Evolutionary conservation across 768 basidiomycete genomes (phyloP).

Genomic region (Podaxis sp.): DNA sequence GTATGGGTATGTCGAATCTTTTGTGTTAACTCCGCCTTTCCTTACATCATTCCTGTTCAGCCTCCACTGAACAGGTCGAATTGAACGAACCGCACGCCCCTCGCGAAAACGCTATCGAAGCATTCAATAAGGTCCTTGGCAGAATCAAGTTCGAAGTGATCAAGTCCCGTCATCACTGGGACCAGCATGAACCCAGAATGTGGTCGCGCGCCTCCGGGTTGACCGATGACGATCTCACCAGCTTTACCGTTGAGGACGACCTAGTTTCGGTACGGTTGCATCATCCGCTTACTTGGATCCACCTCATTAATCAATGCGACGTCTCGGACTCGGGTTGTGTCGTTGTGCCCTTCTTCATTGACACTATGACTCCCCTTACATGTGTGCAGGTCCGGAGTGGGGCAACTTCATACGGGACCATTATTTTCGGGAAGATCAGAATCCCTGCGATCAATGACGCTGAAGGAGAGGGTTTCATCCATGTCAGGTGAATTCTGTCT

Average conservation of each 20-base stretch:
- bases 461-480: conserved; percentile 65
- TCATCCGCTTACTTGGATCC: conserved; percentile 1
- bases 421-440: conserved; percentile 76
- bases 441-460: conserved; percentile 65
- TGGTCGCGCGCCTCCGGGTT: conserved; percentile 60
- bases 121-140: conserved; percentile 55
- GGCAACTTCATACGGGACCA: conserved; percentile 61
- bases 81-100: conserved; percentile 64
- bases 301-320: not conserved
- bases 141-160: conserved; percentile 66
- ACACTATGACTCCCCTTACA: not conserved
- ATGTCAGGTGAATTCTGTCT: conserved; percentile 55
- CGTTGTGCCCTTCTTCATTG: not conserved
- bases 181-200: conserved; percentile 71
- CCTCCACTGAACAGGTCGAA: conserved; percentile 53
- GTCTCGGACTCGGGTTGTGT: conserved; percentile 4
- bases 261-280: conserved; percentile 37
- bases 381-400: conserved; percentile 47
- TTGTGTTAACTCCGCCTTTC: not conserved
- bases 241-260: conserved; percentile 49
- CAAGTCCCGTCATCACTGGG: conserved; percentile 68
- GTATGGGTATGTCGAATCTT: conserved; percentile 16
- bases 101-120: conserved; percentile 58
- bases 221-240: conserved; percentile 50
- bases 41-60: conserved; percentile 29